Evolutionary conservation across 768 basidiomycete species (phyloP).

Genomic region (Kwoniella heveanensis): DNA sequence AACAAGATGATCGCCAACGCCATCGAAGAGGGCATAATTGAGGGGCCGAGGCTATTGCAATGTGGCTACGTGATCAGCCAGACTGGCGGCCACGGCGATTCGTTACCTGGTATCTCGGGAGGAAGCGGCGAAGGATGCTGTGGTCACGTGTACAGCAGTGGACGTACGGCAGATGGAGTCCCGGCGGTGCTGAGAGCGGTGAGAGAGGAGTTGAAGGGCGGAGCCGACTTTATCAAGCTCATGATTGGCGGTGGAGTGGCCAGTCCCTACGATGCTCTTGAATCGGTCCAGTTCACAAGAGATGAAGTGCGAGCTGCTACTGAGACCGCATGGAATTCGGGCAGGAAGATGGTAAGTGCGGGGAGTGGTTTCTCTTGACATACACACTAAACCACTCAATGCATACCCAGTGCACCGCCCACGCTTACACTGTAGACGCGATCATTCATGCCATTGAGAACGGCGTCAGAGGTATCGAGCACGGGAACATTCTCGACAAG

Average conservation of each 20-base stretch:
- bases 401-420: constrained; percentile 53
- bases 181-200: constrained; percentile 58
- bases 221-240: constrained; percentile 60
- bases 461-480: constrained; percentile 60
- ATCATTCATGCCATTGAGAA: constrained; percentile 60
- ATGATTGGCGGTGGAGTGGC: constrained; percentile 58
- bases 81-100: constrained; percentile 60
- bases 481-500: constrained; percentile 59
- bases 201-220: constrained; percentile 57
- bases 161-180: constrained; percentile 58
- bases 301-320: constrained; percentile 61
- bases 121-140: constrained; percentile 25
- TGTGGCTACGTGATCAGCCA: constrained; percentile 59
- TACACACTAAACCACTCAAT: too few species aligned
- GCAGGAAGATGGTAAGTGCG: constrained; percentile 45
- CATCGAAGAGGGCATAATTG: constrained; percentile 57
- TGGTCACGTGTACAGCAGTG: constrained; percentile 38
- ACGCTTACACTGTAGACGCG: constrained; percentile 57
- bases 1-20: constrained; percentile 57
- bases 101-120: constrained; percentile 35
- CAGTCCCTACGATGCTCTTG: constrained; percentile 59
- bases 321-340: constrained; percentile 58
- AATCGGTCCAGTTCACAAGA: constrained; percentile 59
- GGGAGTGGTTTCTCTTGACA: too few species aligned
- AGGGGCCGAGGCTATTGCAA: constrained; percentile 58